Evolutionary conservation across 768 basidiomycete genomes (phyloP).

Genomic region (Pluteus cervinus): DNA sequence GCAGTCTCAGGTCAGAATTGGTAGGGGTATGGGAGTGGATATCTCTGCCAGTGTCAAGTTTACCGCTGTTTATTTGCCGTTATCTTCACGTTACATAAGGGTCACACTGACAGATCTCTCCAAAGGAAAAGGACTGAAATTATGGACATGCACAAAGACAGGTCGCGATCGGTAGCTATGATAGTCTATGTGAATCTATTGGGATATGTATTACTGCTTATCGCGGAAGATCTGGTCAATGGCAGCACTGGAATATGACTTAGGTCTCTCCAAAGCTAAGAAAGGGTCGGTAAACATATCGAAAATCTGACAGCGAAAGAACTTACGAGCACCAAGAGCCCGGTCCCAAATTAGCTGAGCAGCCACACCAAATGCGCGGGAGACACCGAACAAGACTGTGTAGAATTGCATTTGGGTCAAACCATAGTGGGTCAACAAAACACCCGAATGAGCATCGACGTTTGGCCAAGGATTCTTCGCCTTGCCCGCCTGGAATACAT

Average conservation of each 20-base stretch:
- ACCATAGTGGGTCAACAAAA: conserved; percentile 80
- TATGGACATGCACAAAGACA: no score
- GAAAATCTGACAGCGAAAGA: neutral
- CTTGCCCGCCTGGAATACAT: conserved; percentile 75
- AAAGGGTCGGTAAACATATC: conserved; percentile 1
- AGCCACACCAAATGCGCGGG: conserved; percentile 87
- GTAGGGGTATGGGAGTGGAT: no score
- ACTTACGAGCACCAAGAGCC: conserved; percentile 84
- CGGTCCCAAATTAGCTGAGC: conserved; percentile 93
- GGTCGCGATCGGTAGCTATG: no score
- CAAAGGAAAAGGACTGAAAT: no score
- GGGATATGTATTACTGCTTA: conserved; percentile 37
- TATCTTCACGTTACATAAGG: no score
- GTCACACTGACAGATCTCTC: no score
- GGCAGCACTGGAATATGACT: conserved; percentile 80
- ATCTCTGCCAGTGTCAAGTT: no score
- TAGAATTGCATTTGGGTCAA: conserved; percentile 92
- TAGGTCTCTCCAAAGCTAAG: conserved; percentile 81
- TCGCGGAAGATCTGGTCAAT: conserved; percentile 75
- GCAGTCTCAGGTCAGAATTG: no score
- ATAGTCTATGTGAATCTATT: no score
- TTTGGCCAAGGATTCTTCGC: conserved; percentile 97
- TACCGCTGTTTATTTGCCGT: no score
- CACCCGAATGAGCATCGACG: conserved; percentile 96
- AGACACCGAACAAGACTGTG: conserved; percentile 95